These are phyloP conservation scores for Ophiostoma himal-ulmi DNA, from an alignment of 2,329 filamentous ascomycete genomes.

Conservation along the genomic window DNA sequence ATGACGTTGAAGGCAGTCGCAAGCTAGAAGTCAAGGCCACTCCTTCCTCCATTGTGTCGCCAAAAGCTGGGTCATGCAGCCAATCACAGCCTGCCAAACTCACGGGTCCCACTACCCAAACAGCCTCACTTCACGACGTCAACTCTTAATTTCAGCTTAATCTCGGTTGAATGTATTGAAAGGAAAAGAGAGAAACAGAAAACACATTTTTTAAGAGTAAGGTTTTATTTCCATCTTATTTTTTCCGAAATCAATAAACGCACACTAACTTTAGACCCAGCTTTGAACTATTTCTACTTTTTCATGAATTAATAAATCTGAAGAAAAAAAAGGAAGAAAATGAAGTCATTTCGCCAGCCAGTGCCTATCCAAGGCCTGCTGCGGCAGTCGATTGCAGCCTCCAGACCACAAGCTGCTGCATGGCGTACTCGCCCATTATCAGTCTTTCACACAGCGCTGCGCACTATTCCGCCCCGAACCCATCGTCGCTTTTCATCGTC, in stretches of 20 bases:
- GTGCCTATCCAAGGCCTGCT: conserved; percentile 15
- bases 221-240: background rate
- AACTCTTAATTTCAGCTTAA: background rate
- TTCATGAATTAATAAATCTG: background rate
- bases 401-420: conserved; percentile 17
- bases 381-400: conserved; percentile 24
- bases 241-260: background rate
- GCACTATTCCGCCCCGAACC: background rate
- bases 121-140: conserved; percentile 2
- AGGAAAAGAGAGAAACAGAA: background rate
- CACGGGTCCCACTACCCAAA: background rate
- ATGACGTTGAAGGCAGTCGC: conserved; percentile 8
- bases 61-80: background rate
- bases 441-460: background rate
- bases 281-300: background rate
- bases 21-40: background rate
- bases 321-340: background rate
- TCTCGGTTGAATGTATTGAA: background rate
- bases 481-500: conserved; percentile 31
- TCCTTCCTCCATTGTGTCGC: background rate
- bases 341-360: conserved; percentile 14
- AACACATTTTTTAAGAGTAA: background rate
- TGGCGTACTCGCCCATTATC: background rate
- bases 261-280: background rate
- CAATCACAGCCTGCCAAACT: background rate